Evolutionary conservation across 306 rosid genomes (phyloP), one percentile per base, ranked within the genome.

Genomic region (Carpinus viminea): DNA sequence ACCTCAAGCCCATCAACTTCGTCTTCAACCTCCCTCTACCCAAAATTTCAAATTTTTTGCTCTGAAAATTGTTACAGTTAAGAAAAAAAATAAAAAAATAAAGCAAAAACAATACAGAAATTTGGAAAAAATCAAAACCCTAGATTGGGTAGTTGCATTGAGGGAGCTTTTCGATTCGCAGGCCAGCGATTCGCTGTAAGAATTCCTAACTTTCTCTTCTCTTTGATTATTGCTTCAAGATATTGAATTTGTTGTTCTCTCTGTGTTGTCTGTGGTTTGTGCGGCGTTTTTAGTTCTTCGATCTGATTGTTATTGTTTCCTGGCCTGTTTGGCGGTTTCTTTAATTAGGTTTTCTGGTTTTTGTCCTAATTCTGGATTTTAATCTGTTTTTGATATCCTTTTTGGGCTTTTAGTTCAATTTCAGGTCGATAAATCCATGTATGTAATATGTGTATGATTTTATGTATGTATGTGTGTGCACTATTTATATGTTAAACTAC

Each of bases 1-100:
- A 12, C 75, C 75, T 48, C 83, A 79, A 85, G 89, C 89, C 89
- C 89, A 80, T 80, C 77, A 79, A 80, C 89, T 64, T 78, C 80
- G 55, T 77, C 83, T 78, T 74, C 85, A n/a, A 61, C 81, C 81
- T 74, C 78, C 43, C 54, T 38, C 75, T 34, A 18, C 75, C 66
- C 24, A 24, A 11, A n/a, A 13, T 59, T 76, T 75, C 70, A 74
- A 60, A 68, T 31, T 47, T 68, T 70, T 31, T 70, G 20, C 17
- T 18, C 13, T 6, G 4, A 15, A 64, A 36, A 64, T 31, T 64
- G 11, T 48, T 48, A 48, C 52, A 48, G 11, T 3, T 13, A 34
- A 38, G n/a, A 64, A 16, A 64, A 55, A 12, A 24, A 24, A n/a
- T n/a, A n/a, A n/a, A 24, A 24, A 0, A 24, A 21, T 11, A n/a